Evolutionary conservation across 2,329 filamentous ascomycete genomes (phyloP), one percentile per base, ranked within the genome.

Genomic region (Cladobotryum protrusum): DNA sequence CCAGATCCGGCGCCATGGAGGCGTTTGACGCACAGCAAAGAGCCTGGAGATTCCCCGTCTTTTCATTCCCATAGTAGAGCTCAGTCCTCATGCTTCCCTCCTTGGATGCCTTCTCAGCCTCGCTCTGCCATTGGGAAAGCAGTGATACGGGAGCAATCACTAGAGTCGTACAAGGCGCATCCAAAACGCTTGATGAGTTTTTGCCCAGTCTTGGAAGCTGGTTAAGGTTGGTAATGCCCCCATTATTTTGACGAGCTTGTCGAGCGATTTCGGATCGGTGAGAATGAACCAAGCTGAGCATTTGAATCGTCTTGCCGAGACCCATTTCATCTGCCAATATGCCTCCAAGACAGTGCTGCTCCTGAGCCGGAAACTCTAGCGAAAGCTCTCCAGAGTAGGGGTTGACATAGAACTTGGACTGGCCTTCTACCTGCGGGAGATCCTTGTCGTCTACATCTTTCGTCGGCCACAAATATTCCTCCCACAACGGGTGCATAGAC

Each of bases 281-380:
- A 0, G 88, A 82, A 64, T 99, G 93, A 5, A 99, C 80, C 45
- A 99, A 73, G 68, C 89, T 93, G 54, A 99, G 81, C 90, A 99
- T 97, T 63, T 99, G 92, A 47, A 99, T 97, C 0, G 93, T 99
- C 72, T 99, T 99, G 33, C 93, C 93, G 2, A 99, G 75, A 43
- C 93, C 93, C 93, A 99, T 99, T 68, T 97, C 87, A 61, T 99
- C 93, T 8, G 93, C 93, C 39, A 99, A 73, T 50, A 99, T 88
- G 5, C 93, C 93, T 41, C 93, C 93, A 0, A 96, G 74, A 58
- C 93, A 99, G 63, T 95, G 89, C 63, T 97, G 93, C 61, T 97
- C 89, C 63, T 99, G 93, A 2, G 83, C 81, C 1, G 93, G 93
- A 57, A 99, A 99, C 5, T 95, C 83, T 0, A 97, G 73, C 2